Conservation (phyloP, 352 stramenopile genomes). For the Phytophthora citrophthora region DNA sequence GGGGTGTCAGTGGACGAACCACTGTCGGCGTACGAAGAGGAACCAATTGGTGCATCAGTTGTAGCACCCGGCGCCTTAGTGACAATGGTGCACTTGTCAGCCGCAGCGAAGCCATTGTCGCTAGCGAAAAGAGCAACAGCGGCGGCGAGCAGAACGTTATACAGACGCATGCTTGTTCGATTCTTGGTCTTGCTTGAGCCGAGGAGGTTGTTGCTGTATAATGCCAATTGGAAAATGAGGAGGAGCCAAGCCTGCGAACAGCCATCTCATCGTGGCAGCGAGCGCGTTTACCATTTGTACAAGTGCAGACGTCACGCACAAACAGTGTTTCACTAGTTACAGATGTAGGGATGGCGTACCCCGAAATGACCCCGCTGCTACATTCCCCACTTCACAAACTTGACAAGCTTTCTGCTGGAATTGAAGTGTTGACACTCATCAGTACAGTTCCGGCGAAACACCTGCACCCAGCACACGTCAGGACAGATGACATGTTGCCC, state of each 20-base stretch:
- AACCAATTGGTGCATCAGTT: neutral
- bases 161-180: constrained; percentile 7
- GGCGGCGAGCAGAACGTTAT: constrained; percentile 8
- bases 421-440: constrained; percentile 1
- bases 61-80: neutral
- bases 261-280: neutral
- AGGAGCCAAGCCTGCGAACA: neutral
- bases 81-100: constrained; percentile 7
- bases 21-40: constrained; percentile 4
- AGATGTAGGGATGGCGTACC: constrained; percentile 10
- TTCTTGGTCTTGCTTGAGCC: constrained; percentile 9
- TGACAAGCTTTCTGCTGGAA: neutral
- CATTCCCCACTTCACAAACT: neutral
- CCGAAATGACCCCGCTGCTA: constrained; percentile 9
- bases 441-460: constrained; percentile 3
- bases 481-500: constrained; percentile 2
- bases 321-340: constrained; percentile 12
- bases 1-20: neutral
- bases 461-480: constrained; percentile 7
- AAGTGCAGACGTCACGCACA: constrained; percentile 4
- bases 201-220: constrained; percentile 3
- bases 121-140: constrained; percentile 7
- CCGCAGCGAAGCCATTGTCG: constrained; percentile 6
- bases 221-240: constrained; percentile 13
- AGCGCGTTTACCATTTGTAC: neutral